Percentiles rank a stretch among this genome's conserved stretches.
These are phyloP conservation scores for Neurospora sp. DNA, from an alignment of 495 filamentous ascomycete species.

Conservation along the genomic window DNA sequence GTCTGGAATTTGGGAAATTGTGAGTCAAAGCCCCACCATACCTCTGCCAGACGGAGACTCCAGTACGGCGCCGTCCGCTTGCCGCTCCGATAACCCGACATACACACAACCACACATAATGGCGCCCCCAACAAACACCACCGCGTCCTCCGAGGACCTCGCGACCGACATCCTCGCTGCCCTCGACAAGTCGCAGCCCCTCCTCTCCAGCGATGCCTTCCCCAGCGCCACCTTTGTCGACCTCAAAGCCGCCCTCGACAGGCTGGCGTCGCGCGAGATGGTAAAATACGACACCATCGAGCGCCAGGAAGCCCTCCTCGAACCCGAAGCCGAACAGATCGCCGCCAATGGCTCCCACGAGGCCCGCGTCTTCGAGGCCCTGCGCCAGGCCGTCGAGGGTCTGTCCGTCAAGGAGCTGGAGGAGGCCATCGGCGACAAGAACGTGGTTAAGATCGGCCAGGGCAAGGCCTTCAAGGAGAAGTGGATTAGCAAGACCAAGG, in stretches of 20 bases:
- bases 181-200: slow-evolving; percentile 49
- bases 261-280: slow-evolving; percentile 76
- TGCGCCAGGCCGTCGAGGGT: slow-evolving; percentile 65
- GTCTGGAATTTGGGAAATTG: background rate
- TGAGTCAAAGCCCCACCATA: background rate
- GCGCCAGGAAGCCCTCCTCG: slow-evolving; percentile 65
- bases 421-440: slow-evolving; percentile 64
- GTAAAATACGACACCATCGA: slow-evolving; percentile 74
- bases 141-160: slow-evolving; percentile 39
- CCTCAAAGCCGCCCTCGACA: slow-evolving; percentile 79
- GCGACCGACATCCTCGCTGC: slow-evolving; percentile 54
- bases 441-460: slow-evolving; percentile 81
- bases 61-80: background rate
- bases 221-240: slow-evolving; percentile 56
- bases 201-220: slow-evolving; percentile 69
- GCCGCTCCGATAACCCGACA: background rate
- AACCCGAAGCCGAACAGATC: slow-evolving; percentile 68
- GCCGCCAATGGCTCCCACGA: slow-evolving; percentile 84
- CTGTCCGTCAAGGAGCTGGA: slow-evolving; percentile 71
- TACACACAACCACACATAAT: background rate
- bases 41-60: background rate
- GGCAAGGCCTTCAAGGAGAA: slow-evolving; percentile 93
- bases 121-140: slow-evolving; percentile 7
- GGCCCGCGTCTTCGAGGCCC: slow-evolving; percentile 83
- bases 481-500: slow-evolving; percentile 88